These are phyloP conservation scores for Coccomyxa subellipsoidea DNA, from an alignment of 163 green algal species.

Conservation along the genomic window DNA sequence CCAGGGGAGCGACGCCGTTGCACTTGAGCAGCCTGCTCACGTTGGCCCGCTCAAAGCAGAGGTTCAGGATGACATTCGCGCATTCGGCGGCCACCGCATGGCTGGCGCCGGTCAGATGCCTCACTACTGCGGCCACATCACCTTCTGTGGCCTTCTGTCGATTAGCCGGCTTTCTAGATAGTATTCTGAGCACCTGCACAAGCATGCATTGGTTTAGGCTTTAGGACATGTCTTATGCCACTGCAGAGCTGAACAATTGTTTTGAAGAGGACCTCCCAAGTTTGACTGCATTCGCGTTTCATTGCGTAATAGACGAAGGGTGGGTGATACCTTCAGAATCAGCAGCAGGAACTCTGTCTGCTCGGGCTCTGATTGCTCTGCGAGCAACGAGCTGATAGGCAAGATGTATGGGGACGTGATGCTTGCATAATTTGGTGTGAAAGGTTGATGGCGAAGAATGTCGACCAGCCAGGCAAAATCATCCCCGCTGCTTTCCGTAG, in stretches of 20 bases:
- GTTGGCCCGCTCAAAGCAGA: neutral
- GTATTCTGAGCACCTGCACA: neutral
- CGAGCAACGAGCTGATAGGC: neutral
- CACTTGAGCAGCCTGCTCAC: neutral
- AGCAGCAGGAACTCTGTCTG: neutral
- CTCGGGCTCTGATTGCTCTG: neutral
- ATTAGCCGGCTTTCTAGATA: neutral
- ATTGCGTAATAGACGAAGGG: neutral
- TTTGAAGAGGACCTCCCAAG: too few relatives aligned
- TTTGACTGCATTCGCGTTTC: too few relatives aligned
- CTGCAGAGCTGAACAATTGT: too few relatives aligned
- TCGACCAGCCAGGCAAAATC: neutral
- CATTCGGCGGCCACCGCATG: neutral
- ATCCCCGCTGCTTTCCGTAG: neutral
- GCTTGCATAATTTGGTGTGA: neutral
- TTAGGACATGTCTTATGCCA: too few relatives aligned
- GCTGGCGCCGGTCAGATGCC: neutral
- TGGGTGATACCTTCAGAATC: neutral
- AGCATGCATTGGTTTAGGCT: too few relatives aligned
- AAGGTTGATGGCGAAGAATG: neutral
- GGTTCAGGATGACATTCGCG: neutral
- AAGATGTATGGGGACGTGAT: neutral
- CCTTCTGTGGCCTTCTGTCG: neutral
- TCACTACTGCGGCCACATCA: neutral
- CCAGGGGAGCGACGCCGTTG: neutral